phyloP scores from a whole-genome alignment of 305 asterid genomes.

The Striga hermonthica region DNA sequence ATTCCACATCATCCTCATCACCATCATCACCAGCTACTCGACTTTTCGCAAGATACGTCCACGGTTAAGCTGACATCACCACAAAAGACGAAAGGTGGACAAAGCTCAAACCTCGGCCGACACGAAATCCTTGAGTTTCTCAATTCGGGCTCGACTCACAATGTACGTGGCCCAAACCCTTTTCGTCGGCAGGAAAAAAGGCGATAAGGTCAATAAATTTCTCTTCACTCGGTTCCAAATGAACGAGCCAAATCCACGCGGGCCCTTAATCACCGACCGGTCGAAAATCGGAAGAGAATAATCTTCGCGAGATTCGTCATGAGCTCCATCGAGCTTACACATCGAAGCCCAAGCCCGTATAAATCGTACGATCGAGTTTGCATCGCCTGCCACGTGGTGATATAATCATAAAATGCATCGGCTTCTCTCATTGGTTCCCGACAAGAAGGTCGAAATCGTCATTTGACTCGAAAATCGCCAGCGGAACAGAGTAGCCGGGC shows the following conservation, averaged over 20 bases:
- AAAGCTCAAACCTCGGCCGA: conserved; percentile 1
- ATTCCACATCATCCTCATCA: conserved; percentile 22
- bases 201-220: not conserved
- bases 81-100: not conserved
- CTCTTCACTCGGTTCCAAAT: conserved; percentile 26
- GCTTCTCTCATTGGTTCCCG: conserved; percentile 7
- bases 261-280: conserved; percentile 23
- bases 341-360: not conserved
- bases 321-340: not conserved
- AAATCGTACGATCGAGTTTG: conserved; percentile 7
- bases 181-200: conserved; percentile 18
- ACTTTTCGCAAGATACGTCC: conserved; percentile 12
- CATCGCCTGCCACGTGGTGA: conserved; percentile 39
- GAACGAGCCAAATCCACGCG: conserved; percentile 22
- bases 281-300: conserved; percentile 32
- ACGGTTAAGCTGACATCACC: not conserved
- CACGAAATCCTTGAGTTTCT: conserved; percentile 36
- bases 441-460: conserved; percentile 34
- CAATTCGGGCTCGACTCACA: conserved; percentile 23
- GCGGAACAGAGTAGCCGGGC: conserved; percentile 39
- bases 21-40: conserved; percentile 18
- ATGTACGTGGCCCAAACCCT: conserved; percentile 38
- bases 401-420: not conserved
- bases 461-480: conserved; percentile 29
- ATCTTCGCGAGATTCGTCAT: not conserved